These are phyloP conservation scores for Lentinula novae-zelandiae DNA, from an alignment of 1,284 basidiomycete genomes.

Conservation along the genomic window DNA sequence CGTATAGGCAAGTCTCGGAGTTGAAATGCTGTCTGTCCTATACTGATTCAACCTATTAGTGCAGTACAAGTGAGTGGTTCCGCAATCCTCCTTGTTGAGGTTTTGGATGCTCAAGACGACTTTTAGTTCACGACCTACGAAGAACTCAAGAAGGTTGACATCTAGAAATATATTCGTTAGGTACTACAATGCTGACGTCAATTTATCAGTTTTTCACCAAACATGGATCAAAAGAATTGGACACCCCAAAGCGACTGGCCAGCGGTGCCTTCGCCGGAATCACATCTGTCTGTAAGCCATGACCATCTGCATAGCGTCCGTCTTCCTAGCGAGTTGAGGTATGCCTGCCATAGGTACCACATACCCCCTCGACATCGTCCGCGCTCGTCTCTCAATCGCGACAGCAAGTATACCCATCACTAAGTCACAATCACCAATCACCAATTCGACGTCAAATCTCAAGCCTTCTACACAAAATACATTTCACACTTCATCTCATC, in stretches of 20 bases:
- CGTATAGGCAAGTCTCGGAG: conserved; percentile 51
- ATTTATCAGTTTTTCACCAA: conserved; percentile 59
- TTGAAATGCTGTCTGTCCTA: conserved; percentile 3
- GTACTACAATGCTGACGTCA: conserved; percentile 8
- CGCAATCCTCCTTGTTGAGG: background rate
- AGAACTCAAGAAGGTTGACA: conserved; percentile 74
- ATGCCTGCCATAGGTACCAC: conserved; percentile 60
- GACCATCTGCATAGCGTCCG: background rate
- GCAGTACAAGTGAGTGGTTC: conserved; percentile 62
- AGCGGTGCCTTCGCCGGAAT: conserved; percentile 90
- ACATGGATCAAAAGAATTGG: conserved; percentile 68
- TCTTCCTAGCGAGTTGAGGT: background rate
- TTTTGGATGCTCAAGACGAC: background rate
- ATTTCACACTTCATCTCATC: conserved; percentile 46
- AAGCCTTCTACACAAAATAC: conserved; percentile 41
- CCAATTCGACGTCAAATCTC: conserved; percentile 8
- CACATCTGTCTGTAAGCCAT: conserved; percentile 74
- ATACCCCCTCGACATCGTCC: conserved; percentile 91
- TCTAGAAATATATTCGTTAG: background rate
- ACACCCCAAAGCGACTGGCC: conserved; percentile 78
- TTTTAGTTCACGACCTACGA: conserved; percentile 81
- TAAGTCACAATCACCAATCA: conserved; percentile 16
- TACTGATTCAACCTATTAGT: conserved; percentile 35
- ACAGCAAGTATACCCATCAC: conserved; percentile 65
- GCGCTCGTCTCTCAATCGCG: conserved; percentile 90